Evolutionary conservation across 305 asterid genomes (phyloP).

Genomic region (Nicotiana rustica): DNA sequence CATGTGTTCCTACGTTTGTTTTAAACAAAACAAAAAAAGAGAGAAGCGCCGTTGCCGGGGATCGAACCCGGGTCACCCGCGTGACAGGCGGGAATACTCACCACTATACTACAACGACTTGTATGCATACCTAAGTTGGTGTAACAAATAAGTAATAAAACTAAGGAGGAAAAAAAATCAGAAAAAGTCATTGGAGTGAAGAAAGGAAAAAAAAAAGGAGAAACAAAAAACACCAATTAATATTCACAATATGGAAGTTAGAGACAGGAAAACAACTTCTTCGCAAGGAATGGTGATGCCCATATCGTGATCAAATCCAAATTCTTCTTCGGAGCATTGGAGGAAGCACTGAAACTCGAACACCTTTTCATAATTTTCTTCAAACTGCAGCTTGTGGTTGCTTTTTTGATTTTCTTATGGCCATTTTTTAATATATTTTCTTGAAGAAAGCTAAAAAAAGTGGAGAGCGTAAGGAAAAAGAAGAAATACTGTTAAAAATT

Average conservation of each 20-base stretch:
- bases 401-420: conserved; percentile 45
- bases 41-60: conserved; percentile 48
- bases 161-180: no score
- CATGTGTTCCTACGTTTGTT: background rate
- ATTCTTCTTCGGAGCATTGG: no score
- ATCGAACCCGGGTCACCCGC: conserved; percentile 55
- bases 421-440: conserved; percentile 39
- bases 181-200: no score
- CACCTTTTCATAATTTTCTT: conserved; percentile 71
- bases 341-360: conserved; percentile 40
- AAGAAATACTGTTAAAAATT: background rate
- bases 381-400: conserved; percentile 54
- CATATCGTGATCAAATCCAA: no score
- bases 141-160: no score
- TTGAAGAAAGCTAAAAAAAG: background rate
- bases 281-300: no score
- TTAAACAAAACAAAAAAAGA: no score
- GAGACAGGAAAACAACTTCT: no score
- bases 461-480: conserved; percentile 1
- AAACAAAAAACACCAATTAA: no score
- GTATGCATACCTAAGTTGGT: no score
- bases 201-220: no score
- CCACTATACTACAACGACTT: conserved; percentile 56
- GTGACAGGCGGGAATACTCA: conserved; percentile 55
- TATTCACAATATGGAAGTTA: no score